phyloP scores from a whole-genome alignment of 1,284 basidiomycete genomes.

The Flammula alnicola region DNA sequence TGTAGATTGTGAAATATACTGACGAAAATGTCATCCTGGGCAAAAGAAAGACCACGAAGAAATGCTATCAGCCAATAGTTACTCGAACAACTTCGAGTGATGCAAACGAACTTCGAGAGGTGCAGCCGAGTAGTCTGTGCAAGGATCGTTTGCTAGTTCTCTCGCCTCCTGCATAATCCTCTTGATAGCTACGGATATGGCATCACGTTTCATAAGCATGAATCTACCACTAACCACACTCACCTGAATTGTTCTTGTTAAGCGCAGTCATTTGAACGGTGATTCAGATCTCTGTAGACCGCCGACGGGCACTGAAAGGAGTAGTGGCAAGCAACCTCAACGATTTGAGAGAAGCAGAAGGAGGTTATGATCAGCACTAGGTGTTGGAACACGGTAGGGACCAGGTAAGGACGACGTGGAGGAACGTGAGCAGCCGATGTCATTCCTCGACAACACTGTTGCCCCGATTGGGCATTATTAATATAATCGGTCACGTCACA shows the following conservation, averaged over 20 bases:
- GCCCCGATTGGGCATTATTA: conserved; percentile 8
- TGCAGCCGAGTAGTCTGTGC: conserved; percentile 82
- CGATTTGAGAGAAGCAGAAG: conserved; percentile 5
- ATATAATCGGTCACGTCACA: conserved; percentile 17
- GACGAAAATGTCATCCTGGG: conserved; percentile 82
- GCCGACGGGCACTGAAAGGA: not conserved
- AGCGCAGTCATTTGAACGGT: conserved; percentile 44
- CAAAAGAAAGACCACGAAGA: not conserved
- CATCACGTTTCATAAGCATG: conserved; percentile 6
- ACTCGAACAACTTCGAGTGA: conserved; percentile 7
- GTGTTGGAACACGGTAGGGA: conserved; percentile 6
- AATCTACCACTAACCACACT: conserved; percentile 21
- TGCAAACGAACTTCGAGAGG: conserved; percentile 78
- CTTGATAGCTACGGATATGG: conserved; percentile 70
- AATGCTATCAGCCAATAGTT: not conserved
- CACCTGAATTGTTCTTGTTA: conserved; percentile 88
- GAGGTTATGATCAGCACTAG: not conserved
- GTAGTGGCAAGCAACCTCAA: not conserved
- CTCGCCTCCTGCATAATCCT: conserved; percentile 96
- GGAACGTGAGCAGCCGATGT: conserved; percentile 20
- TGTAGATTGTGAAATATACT: conserved; percentile 33
- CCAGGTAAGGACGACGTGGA: conserved; percentile 27
- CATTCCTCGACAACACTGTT: not conserved
- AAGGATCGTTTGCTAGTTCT: conserved; percentile 83
- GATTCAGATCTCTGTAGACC: not conserved